These are phyloP conservation scores for Naganishia sp. DNA, from an alignment of 1,284 basidiomycete genomes.

Conservation along the genomic window DNA sequence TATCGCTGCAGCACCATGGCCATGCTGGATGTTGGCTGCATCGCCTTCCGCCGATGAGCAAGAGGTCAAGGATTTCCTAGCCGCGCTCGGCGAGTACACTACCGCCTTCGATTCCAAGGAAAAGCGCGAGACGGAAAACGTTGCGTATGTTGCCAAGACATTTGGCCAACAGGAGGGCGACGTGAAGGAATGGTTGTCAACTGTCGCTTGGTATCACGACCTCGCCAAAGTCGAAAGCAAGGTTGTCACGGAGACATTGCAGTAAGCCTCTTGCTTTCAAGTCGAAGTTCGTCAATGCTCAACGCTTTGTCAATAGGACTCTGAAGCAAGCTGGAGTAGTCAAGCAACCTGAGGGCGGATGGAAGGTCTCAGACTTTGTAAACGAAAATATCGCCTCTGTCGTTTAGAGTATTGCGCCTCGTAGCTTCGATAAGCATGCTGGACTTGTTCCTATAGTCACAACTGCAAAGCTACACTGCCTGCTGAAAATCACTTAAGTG, in stretches of 20 bases:
- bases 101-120: constrained; percentile 66
- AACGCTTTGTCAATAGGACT: constrained; percentile 56
- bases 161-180: constrained; percentile 73
- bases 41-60: constrained; percentile 62
- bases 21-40: constrained; percentile 90
- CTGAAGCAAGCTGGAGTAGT: constrained; percentile 76
- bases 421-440: no score
- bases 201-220: constrained; percentile 71
- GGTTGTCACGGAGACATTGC: constrained; percentile 69
- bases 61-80: constrained; percentile 64
- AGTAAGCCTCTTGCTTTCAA: constrained; percentile 56
- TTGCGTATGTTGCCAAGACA: constrained; percentile 72
- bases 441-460: not conserved
- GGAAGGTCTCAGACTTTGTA: constrained; percentile 65
- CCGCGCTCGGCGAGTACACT: constrained; percentile 66
- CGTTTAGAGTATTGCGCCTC: constrained; percentile 41
- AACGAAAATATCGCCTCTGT: constrained; percentile 60
- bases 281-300: constrained; percentile 17
- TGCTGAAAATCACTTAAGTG: constrained; percentile 3
- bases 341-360: constrained; percentile 62
- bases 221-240: constrained; percentile 65
- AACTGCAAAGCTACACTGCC: not conserved
- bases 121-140: constrained; percentile 62
- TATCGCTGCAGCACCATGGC: constrained; percentile 83
- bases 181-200: constrained; percentile 73